Evolutionary conservation across 805 yeast genomes (phyloP).

Genomic region (Komagataella kurtzmanii): DNA sequence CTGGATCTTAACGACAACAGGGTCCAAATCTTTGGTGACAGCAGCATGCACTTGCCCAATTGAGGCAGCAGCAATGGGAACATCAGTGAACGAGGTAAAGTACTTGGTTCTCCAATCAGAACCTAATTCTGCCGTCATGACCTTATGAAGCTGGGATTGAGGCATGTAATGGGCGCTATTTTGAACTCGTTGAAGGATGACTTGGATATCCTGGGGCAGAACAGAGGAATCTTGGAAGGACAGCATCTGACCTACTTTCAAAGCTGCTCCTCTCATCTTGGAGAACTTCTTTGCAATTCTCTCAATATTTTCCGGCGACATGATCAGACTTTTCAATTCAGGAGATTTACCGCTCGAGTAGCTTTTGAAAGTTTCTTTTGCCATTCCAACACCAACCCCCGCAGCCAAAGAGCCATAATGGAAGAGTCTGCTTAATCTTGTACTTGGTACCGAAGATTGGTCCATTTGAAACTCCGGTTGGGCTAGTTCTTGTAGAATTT

Average conservation of each 20-base stretch:
- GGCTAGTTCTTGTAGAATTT: constrained; percentile 17
- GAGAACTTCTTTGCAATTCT: constrained; percentile 78
- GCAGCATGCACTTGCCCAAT: constrained; percentile 95
- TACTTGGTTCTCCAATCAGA: constrained; percentile 55
- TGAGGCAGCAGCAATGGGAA: constrained; percentile 94
- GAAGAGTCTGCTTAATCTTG: constrained; percentile 77
- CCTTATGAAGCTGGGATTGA: constrained; percentile 68
- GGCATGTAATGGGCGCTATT: constrained; percentile 97
- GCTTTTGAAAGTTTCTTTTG: constrained; percentile 63
- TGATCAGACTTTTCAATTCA: constrained; percentile 41
- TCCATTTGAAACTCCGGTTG: constrained; percentile 33
- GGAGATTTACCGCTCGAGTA: constrained; percentile 41
- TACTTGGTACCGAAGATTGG: constrained; percentile 69
- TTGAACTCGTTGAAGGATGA: constrained; percentile 72
- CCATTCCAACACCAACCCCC: constrained; percentile 74
- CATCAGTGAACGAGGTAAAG: constrained; percentile 66
- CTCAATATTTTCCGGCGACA: constrained; percentile 77
- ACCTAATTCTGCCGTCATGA: constrained; percentile 65
- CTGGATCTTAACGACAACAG: constrained; percentile 90
- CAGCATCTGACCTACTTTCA: constrained; percentile 93
- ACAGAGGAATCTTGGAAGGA: constrained; percentile 87
- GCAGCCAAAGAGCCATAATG: constrained; percentile 93
- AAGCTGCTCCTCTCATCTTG: constrained; percentile 97
- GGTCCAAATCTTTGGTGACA: constrained; percentile 45
- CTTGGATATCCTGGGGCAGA: constrained; percentile 74